Evolutionary conservation across 208 protist species (phyloP), one percentile per base, ranked within the genome.

Genomic region (Crithidia expoeki): DNA sequence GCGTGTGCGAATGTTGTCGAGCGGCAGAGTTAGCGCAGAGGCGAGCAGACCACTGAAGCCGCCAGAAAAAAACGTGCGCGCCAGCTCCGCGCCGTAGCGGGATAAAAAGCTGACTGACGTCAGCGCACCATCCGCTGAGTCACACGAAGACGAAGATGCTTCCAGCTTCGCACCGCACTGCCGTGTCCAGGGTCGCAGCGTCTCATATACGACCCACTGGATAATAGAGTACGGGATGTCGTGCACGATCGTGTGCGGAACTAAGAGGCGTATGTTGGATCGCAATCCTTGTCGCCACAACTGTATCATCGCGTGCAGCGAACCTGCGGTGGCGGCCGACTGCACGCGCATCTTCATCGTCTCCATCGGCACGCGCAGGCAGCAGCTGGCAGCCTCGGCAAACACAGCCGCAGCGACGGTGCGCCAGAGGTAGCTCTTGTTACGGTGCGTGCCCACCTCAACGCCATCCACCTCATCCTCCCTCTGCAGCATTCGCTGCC

Each of bases 271-370:
- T 33, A 67, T 50, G 58, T 66, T 86, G 0, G 84, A 78, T 2
- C 62, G 40, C 38, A 79, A 34, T 0, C 90, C 90, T n/a, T 88
- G 65, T 1, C 53, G 55, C 46, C 71, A 64, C 28, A 95, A 47
- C 57, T 91, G 85, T 34, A 68, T 33, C 40, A 89, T 46, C 17
- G 90, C 88, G 6, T 71, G 74, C 12, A 34, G 7, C 0, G 85
- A 88, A 70, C 74, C 83, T 12, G 38, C n/a, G n/a, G 82, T 76
- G 4, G 71, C 75, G 47, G 79, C 62, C 0, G 87, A 74, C 72
- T 95, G 90, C 38, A 95, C 68, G 14, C 90, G 83, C 81, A 93
- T 87, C 76, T 95, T 95, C 66, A 90, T 67, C 44, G 86, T 90
- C 70, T 95, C 88, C 88, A 95, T 95, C 50, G 90, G 90, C 49